Percentiles rank a stretch among this genome's conserved stretches.
Evolutionary conservation across 441 rosid genomes (phyloP).

Genomic region (Pelargonium citronellum): DNA sequence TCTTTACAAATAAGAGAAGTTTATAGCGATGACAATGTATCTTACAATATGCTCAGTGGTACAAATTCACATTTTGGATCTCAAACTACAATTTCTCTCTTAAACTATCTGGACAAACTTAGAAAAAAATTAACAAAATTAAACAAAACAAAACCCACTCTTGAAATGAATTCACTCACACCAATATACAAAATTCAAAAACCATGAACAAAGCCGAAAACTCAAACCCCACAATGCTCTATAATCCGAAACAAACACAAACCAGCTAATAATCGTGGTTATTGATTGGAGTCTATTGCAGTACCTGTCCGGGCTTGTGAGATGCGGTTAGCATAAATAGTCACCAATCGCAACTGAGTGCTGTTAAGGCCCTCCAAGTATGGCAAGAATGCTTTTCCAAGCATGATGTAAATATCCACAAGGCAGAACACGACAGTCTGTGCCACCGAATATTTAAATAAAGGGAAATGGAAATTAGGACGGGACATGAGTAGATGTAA

Average conservation of each 20-base stretch:
- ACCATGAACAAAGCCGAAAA: conserved; percentile 23
- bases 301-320: conserved; percentile 90
- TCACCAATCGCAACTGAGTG: conserved; percentile 83
- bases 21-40: neutral
- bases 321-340: conserved; percentile 92
- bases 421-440: conserved; percentile 98
- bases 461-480: neutral
- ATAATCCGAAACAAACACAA: neutral
- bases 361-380: conserved; percentile 88
- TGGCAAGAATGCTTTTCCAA: conserved; percentile 91
- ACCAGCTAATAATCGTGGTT: conserved; percentile 22
- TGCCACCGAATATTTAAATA: conserved; percentile 15
- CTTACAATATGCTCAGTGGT: neutral
- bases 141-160: conserved; percentile 6
- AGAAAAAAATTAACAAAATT: neutral
- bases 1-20: neutral
- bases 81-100: neutral
- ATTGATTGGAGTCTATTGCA: conserved; percentile 45
- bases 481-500: neutral
- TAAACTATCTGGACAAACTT: neutral
- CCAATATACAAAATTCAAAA: conserved; percentile 47
- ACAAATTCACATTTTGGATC: neutral
- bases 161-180: conserved; percentile 35
- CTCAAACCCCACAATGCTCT: conserved; percentile 16
- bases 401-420: conserved; percentile 96